Conservation (phyloP, 2,329 filamentous ascomycete species). For the Penicillium sp. region DNA sequence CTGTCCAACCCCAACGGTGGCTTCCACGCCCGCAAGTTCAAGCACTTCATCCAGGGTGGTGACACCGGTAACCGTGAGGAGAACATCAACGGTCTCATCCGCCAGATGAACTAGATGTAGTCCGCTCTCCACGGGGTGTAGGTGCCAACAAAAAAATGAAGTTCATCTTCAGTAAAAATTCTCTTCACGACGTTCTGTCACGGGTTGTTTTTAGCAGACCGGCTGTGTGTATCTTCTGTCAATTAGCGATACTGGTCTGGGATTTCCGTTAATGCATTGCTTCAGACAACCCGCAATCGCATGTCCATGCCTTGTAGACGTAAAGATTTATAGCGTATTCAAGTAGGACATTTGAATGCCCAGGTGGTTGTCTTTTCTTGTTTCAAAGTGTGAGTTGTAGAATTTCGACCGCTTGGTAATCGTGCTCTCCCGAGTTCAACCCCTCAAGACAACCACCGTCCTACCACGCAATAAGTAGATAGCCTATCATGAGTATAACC, state of each 20-base stretch:
- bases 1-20: constrained; percentile 96
- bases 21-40: constrained; percentile 96
- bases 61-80: constrained; percentile 98
- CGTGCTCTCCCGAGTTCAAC: too few species aligned
- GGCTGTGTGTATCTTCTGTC: constrained; percentile 31
- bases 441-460: too few species aligned
- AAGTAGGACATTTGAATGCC: too few species aligned
- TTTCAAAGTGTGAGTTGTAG: neutral
- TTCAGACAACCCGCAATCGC: constrained; percentile 36
- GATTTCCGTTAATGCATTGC: constrained; percentile 37
- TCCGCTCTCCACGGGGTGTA: constrained; percentile 9
- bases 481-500: too few species aligned
- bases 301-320: constrained; percentile 6
- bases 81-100: constrained; percentile 92
- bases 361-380: neutral
- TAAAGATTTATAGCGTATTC: neutral
- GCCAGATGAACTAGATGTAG: constrained; percentile 87
- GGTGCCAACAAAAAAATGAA: neutral
- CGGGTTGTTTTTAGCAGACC: constrained; percentile 36
- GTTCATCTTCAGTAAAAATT: constrained; percentile 15
- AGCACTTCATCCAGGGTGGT: constrained; percentile 98
- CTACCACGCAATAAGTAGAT: too few species aligned
- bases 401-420: neutral
- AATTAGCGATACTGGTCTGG: constrained; percentile 36
- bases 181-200: constrained; percentile 24